phyloP scores from a whole-genome alignment of 495 filamentous ascomycete genomes.

The Sabuloglossum arenarium region DNA sequence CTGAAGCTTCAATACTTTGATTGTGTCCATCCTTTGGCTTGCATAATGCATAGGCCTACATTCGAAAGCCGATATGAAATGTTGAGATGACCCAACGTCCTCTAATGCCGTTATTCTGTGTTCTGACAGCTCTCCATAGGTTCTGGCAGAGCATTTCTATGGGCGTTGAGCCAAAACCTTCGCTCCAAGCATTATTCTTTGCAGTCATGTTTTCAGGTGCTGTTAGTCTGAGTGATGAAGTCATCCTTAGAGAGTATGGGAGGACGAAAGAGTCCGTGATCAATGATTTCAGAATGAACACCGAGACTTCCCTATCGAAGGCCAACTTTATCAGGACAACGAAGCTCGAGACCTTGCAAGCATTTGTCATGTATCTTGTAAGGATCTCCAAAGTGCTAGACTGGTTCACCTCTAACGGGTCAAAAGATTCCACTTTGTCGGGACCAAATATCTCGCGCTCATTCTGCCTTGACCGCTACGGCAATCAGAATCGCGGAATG shows the following conservation, averaged over 20 bases:
- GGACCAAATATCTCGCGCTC: slow-evolving; percentile 44
- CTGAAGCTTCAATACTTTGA: slow-evolving; percentile 43
- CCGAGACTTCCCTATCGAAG: slow-evolving; percentile 39
- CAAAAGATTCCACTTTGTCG: slow-evolving; percentile 45
- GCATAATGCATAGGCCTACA: slow-evolving; percentile 39
- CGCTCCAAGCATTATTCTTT: slow-evolving; percentile 43
- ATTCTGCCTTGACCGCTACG: slow-evolving; percentile 46
- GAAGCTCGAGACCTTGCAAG: slow-evolving; percentile 48
- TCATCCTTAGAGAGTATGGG: slow-evolving; percentile 25
- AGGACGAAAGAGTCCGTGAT: slow-evolving; percentile 29
- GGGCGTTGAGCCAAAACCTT: slow-evolving; percentile 35
- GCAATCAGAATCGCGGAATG: slow-evolving; percentile 19
- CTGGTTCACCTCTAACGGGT: background rate
- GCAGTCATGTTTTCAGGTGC: slow-evolving; percentile 45
- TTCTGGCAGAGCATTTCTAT: slow-evolving; percentile 39
- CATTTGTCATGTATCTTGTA: slow-evolving; percentile 53
- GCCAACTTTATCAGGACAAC: slow-evolving; percentile 51
- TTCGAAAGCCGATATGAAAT: slow-evolving; percentile 35
- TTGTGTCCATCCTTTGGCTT: slow-evolving; percentile 43
- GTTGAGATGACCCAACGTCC: background rate
- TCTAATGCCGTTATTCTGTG: background rate
- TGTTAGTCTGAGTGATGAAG: slow-evolving; percentile 37
- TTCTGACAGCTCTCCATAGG: slow-evolving; percentile 9
- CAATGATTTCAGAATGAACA: slow-evolving; percentile 36
- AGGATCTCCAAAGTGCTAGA: slow-evolving; percentile 8